Conservation (phyloP, 257 asterid species). For the Primulina huaijiensis region DNA sequence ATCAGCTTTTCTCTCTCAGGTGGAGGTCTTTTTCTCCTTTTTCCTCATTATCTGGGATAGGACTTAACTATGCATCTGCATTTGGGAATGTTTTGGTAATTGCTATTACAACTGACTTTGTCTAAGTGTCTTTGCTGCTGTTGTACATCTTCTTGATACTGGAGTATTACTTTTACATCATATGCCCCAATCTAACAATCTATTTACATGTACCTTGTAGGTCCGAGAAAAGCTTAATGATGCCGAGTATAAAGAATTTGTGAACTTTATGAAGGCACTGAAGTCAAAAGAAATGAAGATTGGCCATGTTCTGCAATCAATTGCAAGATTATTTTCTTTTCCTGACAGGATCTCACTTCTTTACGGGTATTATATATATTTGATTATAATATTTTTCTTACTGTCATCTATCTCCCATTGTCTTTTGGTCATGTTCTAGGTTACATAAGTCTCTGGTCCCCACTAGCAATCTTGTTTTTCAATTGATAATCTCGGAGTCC, state of each 20-base stretch:
- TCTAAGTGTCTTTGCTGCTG: background rate
- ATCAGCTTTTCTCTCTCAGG: slow-evolving; percentile 75
- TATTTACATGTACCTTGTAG: slow-evolving; percentile 41
- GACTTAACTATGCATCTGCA: background rate
- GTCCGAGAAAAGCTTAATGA: slow-evolving; percentile 74
- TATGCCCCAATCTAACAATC: background rate
- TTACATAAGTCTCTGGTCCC: slow-evolving; percentile 1
- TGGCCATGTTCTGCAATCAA: slow-evolving; percentile 72
- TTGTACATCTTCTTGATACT: background rate
- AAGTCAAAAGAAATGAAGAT: slow-evolving; percentile 79
- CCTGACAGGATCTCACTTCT: slow-evolving; percentile 82
- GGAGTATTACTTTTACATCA: slow-evolving; percentile 1
- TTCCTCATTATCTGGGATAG: background rate
- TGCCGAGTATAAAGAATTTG: slow-evolving; percentile 74
- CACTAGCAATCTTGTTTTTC: slow-evolving; percentile 4
- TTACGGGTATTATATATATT: slow-evolving; percentile 55
- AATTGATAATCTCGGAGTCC: slow-evolving; percentile 7
- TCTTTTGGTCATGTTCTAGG: slow-evolving; percentile 7
- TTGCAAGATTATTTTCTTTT: slow-evolving; percentile 66
- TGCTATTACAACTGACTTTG: background rate
- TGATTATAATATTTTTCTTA: slow-evolving; percentile 12
- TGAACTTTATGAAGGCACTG: slow-evolving; percentile 71
- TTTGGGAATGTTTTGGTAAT: background rate
- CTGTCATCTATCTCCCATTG: slow-evolving; percentile 3
- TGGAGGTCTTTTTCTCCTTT: slow-evolving; percentile 27